Evolutionary conservation across 1,284 basidiomycete species (phyloP).

Genomic region (Thelephora terrestris): DNA sequence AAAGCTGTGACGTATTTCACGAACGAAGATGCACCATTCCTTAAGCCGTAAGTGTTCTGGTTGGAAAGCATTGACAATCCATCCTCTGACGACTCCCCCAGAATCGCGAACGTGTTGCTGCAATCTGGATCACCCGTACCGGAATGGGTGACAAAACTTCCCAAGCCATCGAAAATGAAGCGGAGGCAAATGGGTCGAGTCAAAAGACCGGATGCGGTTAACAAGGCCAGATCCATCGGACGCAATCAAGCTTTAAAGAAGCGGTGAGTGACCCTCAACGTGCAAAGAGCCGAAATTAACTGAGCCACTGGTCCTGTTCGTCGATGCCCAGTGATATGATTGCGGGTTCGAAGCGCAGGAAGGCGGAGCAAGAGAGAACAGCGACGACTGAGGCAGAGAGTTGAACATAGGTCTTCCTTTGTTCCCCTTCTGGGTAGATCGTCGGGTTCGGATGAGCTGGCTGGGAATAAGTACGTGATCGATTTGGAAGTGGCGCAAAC

Average conservation of each 20-base stretch:
- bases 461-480: too few species aligned
- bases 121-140: conserved; percentile 85
- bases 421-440: background rate
- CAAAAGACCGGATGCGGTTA: conserved; percentile 69
- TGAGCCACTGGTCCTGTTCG: conserved; percentile 8
- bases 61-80: background rate
- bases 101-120: conserved; percentile 90
- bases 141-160: conserved; percentile 83
- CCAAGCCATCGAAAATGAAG: conserved; percentile 84
- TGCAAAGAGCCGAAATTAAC: background rate
- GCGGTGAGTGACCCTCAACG: conserved; percentile 33
- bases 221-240: conserved; percentile 64
- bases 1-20: conserved; percentile 95
- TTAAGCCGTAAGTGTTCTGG: conserved; percentile 68
- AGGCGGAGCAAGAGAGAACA: conserved; percentile 23
- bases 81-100: conserved; percentile 21
- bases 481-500: too few species aligned
- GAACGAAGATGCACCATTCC: conserved; percentile 82
- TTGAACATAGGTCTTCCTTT: background rate
- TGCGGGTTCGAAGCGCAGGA: conserved; percentile 55
- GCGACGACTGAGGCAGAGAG: background rate
- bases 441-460: background rate
- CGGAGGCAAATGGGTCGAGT: conserved; percentile 78
- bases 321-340: conserved; percentile 54
- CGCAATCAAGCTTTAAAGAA: conserved; percentile 66